Base-by-base conservation (phyloP, 73 alveolate genomes). In the Paramecium sonneborni region DNA sequence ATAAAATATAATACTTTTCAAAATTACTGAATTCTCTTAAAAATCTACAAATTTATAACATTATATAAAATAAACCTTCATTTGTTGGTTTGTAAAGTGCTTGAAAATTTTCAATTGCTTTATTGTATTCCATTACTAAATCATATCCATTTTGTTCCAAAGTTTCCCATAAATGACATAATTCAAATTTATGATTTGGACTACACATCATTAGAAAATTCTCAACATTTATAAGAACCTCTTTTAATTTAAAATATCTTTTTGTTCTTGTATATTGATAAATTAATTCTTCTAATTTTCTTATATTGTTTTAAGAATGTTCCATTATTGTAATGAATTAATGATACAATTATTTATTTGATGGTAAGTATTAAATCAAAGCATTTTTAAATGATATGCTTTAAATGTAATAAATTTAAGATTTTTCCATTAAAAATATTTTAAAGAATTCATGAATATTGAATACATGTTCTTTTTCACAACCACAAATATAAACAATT, bases 1-100 rank as follows among this genome's bases (percentile, higher is more conserved):
- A 9, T 9, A 62, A 28, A 15, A 24, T 7, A 3, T 11, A 43
- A 44, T 38, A 39, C 44, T 39, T 79, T 14, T 79, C 90, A 43
- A 79, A 79, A 46, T 79, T 79, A 44, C 62, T 20, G 26, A 79
- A 79, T 79, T 79, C 90, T 34, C 90, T 79, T 34, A 79, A 39
- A 8, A 79, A 79, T 46, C 72, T 38, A 34, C 90, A 79, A 1
- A 79, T 79, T 44, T 79, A 7, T 41, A 79, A 26, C 90, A 79
- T 79, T 30, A 79, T 79, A 14, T 38, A 79, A 35, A 79, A 79
- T 24, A 79, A 6, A 20, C 62, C 72, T 34, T 79, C 90, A 43
- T 39, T 20, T 0, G 69, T 30, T 7, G 90, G 72, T 46, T 46
- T 79, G 23, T 79, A 79, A 0, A 79, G 72, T 30, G 90, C 90